These are phyloP conservation scores for Begonia peltatifolia DNA, from an alignment of 306 rosid species.

Conservation along the genomic window DNA sequence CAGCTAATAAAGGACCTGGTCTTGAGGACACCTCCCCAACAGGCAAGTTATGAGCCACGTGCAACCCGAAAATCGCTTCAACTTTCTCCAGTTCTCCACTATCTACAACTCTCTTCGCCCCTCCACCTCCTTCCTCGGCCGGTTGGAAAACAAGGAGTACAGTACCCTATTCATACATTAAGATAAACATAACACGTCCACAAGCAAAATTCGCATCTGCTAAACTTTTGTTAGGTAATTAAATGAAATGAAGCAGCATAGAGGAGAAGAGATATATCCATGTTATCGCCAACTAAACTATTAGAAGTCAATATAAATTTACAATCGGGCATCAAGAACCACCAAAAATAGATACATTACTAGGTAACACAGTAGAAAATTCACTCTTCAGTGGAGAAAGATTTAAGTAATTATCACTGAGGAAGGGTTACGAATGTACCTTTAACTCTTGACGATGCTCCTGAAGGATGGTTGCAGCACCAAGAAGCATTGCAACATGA, in stretches of 20 bases:
- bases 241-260: no score
- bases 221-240: no score
- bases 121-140: constrained; percentile 86
- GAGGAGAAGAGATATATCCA: no score
- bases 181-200: neutral
- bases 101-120: constrained; percentile 52
- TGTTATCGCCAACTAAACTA: no score
- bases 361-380: no score
- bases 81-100: constrained; percentile 59
- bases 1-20: constrained; percentile 59
- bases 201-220: no score
- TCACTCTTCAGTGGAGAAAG: no score
- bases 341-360: no score
- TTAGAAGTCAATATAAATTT: no score
- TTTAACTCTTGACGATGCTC: constrained; percentile 52
- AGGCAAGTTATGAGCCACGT: constrained; percentile 24
- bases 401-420: no score
- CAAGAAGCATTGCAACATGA: constrained; percentile 87
- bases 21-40: constrained; percentile 46
- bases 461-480: constrained; percentile 79
- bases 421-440: constrained; percentile 12
- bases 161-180: constrained; percentile 47
- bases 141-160: constrained; percentile 91
- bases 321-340: no score
- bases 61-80: constrained; percentile 70